Evolutionary conservation across 2,329 filamentous ascomycete species (phyloP).

Genomic region (Penicillium frequentans): DNA sequence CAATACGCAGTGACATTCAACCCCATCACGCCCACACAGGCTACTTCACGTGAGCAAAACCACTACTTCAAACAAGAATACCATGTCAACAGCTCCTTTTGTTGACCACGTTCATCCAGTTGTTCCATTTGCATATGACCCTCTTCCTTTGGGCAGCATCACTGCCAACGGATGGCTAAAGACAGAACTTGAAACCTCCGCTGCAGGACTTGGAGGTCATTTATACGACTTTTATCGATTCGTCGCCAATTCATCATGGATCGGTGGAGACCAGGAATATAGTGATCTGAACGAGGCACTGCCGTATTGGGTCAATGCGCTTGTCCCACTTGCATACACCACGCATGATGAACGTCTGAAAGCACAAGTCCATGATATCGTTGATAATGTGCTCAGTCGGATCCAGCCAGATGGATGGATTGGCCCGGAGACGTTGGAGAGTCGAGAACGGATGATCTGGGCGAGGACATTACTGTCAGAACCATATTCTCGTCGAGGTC

Average conservation of each 20-base stretch:
- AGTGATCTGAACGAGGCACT: constrained; percentile 55
- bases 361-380: constrained; percentile 47
- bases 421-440: constrained; percentile 49
- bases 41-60: not conserved
- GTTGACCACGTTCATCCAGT: constrained; percentile 1
- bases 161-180: constrained; percentile 54
- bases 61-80: too few relatives aligned
- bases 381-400: constrained; percentile 50
- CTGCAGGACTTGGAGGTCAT: constrained; percentile 55
- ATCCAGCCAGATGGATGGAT: constrained; percentile 59
- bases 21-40: not conserved
- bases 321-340: constrained; percentile 57
- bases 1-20: not conserved
- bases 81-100: not conserved
- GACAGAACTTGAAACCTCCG: constrained; percentile 51
- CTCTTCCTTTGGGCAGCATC: constrained; percentile 51
- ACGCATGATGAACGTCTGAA: constrained; percentile 53
- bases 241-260: constrained; percentile 53
- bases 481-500: too few relatives aligned
- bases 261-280: constrained; percentile 55
- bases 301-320: constrained; percentile 61
- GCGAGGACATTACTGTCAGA: constrained; percentile 44
- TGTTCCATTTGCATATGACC: constrained; percentile 10
- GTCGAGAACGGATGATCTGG: constrained; percentile 53
- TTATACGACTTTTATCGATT: constrained; percentile 58